phyloP scores from a whole-genome alignment of 208 protist species.

The Leishmania tarentolae region DNA sequence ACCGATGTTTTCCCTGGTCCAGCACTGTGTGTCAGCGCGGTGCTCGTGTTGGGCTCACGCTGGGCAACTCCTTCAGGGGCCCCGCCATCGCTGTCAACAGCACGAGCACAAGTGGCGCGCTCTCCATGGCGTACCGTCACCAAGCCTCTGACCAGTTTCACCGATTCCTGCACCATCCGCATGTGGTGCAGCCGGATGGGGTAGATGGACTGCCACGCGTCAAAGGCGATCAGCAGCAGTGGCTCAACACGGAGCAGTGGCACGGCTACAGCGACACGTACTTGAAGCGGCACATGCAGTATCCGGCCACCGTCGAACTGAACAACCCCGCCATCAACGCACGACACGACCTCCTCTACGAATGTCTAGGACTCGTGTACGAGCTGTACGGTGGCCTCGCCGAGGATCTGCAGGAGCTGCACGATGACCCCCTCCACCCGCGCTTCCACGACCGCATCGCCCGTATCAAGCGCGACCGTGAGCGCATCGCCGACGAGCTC shows the following conservation, averaged over 20 bases:
- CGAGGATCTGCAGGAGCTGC: slow-evolving; percentile 75
- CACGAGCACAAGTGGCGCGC: slow-evolving; percentile 3
- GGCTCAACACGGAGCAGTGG: slow-evolving; percentile 91
- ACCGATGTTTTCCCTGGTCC: neutral
- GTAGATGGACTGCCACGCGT: slow-evolving; percentile 74
- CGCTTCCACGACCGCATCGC: slow-evolving; percentile 71
- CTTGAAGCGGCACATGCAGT: slow-evolving; percentile 82
- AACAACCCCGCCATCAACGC: slow-evolving; percentile 62
- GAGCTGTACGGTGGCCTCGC: slow-evolving; percentile 77
- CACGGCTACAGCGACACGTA: slow-evolving; percentile 87
- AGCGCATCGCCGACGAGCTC: slow-evolving; percentile 68
- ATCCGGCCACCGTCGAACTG: slow-evolving; percentile 76
- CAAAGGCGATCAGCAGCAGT: slow-evolving; percentile 83
- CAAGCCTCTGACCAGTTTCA: slow-evolving; percentile 87
- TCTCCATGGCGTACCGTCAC: slow-evolving; percentile 32
- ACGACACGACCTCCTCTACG: slow-evolving; percentile 59
- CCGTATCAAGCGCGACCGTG: slow-evolving; percentile 55
- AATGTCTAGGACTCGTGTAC: slow-evolving; percentile 67
- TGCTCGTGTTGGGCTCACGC: neutral
- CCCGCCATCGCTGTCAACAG: neutral
- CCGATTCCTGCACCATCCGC: slow-evolving; percentile 80
- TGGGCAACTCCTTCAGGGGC: neutral
- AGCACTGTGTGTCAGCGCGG: neutral
- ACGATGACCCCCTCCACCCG: slow-evolving; percentile 83
- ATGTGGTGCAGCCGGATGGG: slow-evolving; percentile 85